Conservation (phyloP, 192 early-diverging fungal genomes). For the Coemansia sp. region DNA sequence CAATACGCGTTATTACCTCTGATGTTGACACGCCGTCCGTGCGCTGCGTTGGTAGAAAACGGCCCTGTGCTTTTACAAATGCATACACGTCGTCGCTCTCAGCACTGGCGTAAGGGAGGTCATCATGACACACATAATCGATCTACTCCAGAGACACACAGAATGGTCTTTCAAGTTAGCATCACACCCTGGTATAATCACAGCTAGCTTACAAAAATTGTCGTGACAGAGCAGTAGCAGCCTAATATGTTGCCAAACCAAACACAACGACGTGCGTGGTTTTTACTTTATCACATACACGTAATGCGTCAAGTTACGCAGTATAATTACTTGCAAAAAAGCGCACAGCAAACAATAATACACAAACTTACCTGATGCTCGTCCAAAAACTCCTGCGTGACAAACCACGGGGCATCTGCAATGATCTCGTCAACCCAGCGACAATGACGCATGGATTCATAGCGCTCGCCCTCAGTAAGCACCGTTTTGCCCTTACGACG, state of each 20-base stretch:
- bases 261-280: not conserved
- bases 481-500: conserved; percentile 79
- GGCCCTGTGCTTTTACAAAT: conserved; percentile 75
- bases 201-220: not conserved
- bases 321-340: not conserved
- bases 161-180: not conserved
- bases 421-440: conserved; percentile 84
- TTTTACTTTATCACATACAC: not conserved
- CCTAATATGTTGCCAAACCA: not conserved
- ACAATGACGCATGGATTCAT: conserved; percentile 77
- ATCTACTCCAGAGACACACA: conserved; percentile 46
- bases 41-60: conserved; percentile 63
- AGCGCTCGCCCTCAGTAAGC: conserved; percentile 72
- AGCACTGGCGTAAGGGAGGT: conserved; percentile 69
- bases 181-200: not conserved
- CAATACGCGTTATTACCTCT: conserved; percentile 80
- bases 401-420: conserved; percentile 71
- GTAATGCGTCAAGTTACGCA: not conserved
- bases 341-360: conserved; percentile 6
- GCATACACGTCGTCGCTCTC: conserved; percentile 75
- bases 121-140: conserved; percentile 84
- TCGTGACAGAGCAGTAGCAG: conserved; percentile 2
- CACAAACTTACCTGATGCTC: conserved; percentile 55
- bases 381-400: conserved; percentile 75
- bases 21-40: conserved; percentile 82